Evolutionary conservation across 768 basidiomycete genomes (phyloP), one percentile per base, ranked within the genome.

Genomic region (Saitozyma podzolica): DNA sequence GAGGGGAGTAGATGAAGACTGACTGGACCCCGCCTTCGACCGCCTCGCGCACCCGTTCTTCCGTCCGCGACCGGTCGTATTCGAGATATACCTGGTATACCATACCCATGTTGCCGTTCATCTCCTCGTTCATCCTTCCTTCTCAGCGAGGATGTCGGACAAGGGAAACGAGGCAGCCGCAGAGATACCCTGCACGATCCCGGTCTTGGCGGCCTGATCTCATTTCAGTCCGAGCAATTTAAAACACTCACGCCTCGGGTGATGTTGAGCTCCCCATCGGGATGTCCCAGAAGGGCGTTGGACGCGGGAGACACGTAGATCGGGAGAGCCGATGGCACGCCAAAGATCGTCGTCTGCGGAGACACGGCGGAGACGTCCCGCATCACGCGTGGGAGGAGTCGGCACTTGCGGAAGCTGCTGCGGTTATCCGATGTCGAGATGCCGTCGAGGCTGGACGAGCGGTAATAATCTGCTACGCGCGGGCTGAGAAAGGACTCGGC

Each of bases 41-140:
- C 10, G 91, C 85, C 57, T 89, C 86, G 50, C 82, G 83, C 13
- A 96, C 84, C 53, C 87, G 85, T 67, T 83, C 83, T 68, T 85
- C 86, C 2, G 91, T 90, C 42, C 84, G 82, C 14, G 78, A 68
- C 60, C 90, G 83, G 68, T 89, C 83, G 29, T 80, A 78, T 77
- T 90, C 84, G 73, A 94, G 89, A 80, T 97, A 95, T 8, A 95
- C 81, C 77, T 83, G 74, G 54, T 68, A 78, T 43, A 70, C 77
- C 75, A 78, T 75, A 2, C 70, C 72, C 77, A 78, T 76, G 54
- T 59, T 63, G 40, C 56, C 50, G 8, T 68, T 70, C 0, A 65
- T 56, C 63, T 72, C 64, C 17, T 67, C 62, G 39, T 80, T 68
- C 13, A 80, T 65, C 61, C 78, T 74, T 63, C 68, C 58, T 74